phyloP scores from a whole-genome alignment of 2,329 filamentous ascomycete genomes.

The Diaporthe longicolla region DNA sequence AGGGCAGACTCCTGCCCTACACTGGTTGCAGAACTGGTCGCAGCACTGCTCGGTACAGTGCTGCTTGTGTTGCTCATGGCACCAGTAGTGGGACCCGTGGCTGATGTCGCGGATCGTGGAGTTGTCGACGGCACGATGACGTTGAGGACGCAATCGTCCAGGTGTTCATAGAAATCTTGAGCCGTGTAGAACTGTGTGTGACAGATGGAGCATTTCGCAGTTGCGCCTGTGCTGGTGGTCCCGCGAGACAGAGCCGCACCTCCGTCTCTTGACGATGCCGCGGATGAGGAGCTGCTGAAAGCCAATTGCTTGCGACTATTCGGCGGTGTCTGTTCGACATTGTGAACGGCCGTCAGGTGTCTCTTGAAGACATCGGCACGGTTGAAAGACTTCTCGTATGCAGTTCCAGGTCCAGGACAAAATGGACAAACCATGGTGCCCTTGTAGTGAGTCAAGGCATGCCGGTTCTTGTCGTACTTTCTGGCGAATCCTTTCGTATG shows the following conservation, averaged over 20 bases:
- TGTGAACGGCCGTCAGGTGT: constrained; percentile 92
- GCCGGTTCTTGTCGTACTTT: constrained; percentile 98
- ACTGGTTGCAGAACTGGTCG: constrained; percentile 20
- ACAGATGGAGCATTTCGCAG: constrained; percentile 93
- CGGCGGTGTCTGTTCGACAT: constrained; percentile 93
- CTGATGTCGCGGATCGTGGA: constrained; percentile 50
- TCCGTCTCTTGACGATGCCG: constrained; percentile 9
- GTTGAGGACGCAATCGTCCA: constrained; percentile 77
- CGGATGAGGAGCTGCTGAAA: constrained; percentile 32
- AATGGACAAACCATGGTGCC: constrained; percentile 97
- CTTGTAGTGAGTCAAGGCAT: constrained; percentile 97
- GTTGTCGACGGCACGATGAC: constrained; percentile 66
- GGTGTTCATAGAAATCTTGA: constrained; percentile 97
- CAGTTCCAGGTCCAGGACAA: constrained; percentile 88
- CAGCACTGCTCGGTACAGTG: constrained; percentile 24
- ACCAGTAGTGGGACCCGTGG: constrained; percentile 36
- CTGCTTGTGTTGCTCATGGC: constrained; percentile 32
- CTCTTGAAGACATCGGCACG: constrained; percentile 97
- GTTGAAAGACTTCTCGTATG: constrained; percentile 95
- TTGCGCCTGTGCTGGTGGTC: constrained; percentile 56
- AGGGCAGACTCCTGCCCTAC: constrained; percentile 46
- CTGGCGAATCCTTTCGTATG: constrained; percentile 94
- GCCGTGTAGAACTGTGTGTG: constrained; percentile 83
- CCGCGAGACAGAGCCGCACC: constrained; percentile 16
- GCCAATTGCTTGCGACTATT: constrained; percentile 80